phyloP scores from a whole-genome alignment of 768 basidiomycete genomes.

The Suillus americanus region DNA sequence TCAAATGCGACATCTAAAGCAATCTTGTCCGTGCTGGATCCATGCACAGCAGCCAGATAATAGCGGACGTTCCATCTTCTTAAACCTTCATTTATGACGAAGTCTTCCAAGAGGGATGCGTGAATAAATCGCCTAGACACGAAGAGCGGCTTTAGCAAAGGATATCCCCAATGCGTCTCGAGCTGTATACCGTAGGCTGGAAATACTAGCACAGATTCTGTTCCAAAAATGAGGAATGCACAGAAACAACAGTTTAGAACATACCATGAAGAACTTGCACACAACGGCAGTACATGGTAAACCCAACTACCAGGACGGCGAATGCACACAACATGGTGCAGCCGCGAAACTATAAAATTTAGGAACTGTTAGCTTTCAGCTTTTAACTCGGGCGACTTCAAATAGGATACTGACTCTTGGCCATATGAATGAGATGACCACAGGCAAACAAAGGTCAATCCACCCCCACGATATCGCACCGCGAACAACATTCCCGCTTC shows the following conservation, averaged over 20 bases:
- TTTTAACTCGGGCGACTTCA: constrained; percentile 1
- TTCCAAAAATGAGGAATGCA: constrained; percentile 4
- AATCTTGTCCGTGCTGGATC: constrained; percentile 26
- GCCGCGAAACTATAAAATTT: constrained; percentile 16
- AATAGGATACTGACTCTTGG: constrained; percentile 23
- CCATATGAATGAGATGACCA: constrained; percentile 35
- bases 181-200: constrained; percentile 73
- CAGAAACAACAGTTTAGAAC: neutral
- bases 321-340: constrained; percentile 11
- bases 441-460: constrained; percentile 35
- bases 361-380: constrained; percentile 16
- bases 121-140: constrained; percentile 60
- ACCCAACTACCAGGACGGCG: constrained; percentile 16
- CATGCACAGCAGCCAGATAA: constrained; percentile 55
- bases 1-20: constrained; percentile 57
- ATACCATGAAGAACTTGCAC: constrained; percentile 52
- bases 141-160: constrained; percentile 29
- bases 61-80: constrained; percentile 70
- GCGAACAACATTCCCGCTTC: constrained; percentile 33
- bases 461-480: constrained; percentile 34
- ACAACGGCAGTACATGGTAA: constrained; percentile 35
- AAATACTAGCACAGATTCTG: constrained; percentile 71
- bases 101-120: constrained; percentile 49
- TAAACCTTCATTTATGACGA: constrained; percentile 75
- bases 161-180: constrained; percentile 65